phyloP scores from a whole-genome alignment of 331 rosid species.

The Rosa hybrid region DNA sequence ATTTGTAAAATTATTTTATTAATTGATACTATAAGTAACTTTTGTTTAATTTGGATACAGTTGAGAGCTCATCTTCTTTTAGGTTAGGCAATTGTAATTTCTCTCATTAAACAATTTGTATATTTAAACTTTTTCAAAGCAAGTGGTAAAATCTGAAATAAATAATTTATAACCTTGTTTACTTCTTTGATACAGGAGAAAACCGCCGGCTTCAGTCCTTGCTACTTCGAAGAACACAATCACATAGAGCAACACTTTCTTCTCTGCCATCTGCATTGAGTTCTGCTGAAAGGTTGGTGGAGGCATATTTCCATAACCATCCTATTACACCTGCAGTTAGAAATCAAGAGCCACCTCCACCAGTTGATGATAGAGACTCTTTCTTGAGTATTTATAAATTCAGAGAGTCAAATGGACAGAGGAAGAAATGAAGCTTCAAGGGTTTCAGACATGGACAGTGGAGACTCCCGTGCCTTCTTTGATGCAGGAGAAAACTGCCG shows the following conservation, averaged over 20 bases:
- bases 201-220: constrained; percentile 51
- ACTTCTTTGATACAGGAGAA: constrained; percentile 46
- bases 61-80: too few species aligned
- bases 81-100: too few species aligned
- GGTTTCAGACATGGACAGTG: too few species aligned
- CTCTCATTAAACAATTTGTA: too few species aligned
- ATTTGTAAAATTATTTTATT: too few species aligned
- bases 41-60: too few species aligned
- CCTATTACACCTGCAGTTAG: constrained; percentile 40
- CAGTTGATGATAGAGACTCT: constrained; percentile 81
- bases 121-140: too few species aligned
- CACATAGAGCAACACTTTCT: constrained; percentile 52
- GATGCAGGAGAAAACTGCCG: constrained; percentile 58
- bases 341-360: constrained; percentile 64
- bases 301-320: constrained; percentile 57
- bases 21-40: too few species aligned
- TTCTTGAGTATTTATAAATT: constrained; percentile 70
- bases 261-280: constrained; percentile 57
- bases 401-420: constrained; percentile 78
- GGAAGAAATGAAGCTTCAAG: too few species aligned
- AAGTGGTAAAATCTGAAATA: too few species aligned
- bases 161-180: too few species aligned
- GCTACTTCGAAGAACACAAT: constrained; percentile 51
- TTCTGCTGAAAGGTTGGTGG: constrained; percentile 65
- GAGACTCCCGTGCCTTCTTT: not conserved